These are phyloP conservation scores for Hypoxylon intermedium DNA, from an alignment of 495 filamentous ascomycete species.

Conservation along the genomic window DNA sequence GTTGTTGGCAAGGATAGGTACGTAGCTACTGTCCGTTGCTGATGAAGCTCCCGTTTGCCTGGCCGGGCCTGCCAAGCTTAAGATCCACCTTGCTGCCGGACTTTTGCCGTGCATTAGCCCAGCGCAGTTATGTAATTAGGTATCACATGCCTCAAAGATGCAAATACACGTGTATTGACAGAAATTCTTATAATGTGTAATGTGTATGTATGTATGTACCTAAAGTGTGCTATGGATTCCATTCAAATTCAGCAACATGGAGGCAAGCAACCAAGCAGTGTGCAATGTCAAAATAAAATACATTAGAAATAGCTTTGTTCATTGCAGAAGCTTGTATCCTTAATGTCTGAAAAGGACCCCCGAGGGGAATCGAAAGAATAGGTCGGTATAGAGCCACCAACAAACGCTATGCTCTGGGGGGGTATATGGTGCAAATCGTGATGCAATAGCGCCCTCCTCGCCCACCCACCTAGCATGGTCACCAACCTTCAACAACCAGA, in stretches of 20 bases:
- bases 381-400: slow-evolving; percentile 21
- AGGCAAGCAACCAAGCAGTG: too few species aligned
- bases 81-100: slow-evolving; percentile 18
- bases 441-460: slow-evolving; percentile 13
- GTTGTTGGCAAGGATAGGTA: slow-evolving; percentile 8
- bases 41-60: slow-evolving; percentile 41
- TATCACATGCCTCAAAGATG: too few species aligned
- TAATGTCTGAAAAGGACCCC: slow-evolving; percentile 3
- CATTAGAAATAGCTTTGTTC: slow-evolving; percentile 22
- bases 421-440: slow-evolving; percentile 38
- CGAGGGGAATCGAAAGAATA: not conserved
- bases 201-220: too few species aligned
- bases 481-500: not conserved
- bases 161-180: too few species aligned
- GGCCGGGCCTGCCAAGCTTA: slow-evolving; percentile 17
- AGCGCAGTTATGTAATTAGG: too few species aligned
- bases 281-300: too few species aligned
- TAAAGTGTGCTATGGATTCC: too few species aligned
- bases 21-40: slow-evolving; percentile 12
- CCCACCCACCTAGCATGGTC: slow-evolving; percentile 5
- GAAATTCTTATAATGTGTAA: too few species aligned
- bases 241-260: too few species aligned
- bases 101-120: slow-evolving; percentile 14
- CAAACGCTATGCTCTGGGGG: slow-evolving; percentile 32
- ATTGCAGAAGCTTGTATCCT: slow-evolving; percentile 25